phyloP scores from a whole-genome alignment of 2,329 filamentous ascomycete species.

The Trematosphaeria pertusa region DNA sequence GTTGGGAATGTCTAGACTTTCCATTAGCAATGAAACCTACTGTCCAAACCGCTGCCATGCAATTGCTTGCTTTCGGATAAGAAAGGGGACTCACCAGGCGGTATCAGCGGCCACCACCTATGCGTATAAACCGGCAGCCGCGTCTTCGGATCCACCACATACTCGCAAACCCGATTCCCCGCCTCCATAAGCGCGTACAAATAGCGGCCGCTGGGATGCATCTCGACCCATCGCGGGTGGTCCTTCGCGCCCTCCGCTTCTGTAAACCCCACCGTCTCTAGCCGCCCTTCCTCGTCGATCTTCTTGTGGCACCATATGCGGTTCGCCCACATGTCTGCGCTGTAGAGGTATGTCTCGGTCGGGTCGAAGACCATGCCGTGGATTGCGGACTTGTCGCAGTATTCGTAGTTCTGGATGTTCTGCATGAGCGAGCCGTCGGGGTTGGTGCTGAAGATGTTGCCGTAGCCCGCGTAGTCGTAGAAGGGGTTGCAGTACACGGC shows the following conservation, averaged over 20 bases:
- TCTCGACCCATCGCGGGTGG: slow-evolving; percentile 87
- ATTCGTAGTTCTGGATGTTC: slow-evolving; percentile 76
- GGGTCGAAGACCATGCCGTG: slow-evolving; percentile 85
- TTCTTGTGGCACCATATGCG: slow-evolving; percentile 87
- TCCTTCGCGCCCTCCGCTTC: slow-evolving; percentile 74
- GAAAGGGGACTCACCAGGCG: slow-evolving; percentile 73
- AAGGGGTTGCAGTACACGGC: slow-evolving; percentile 90
- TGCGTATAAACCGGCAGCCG: slow-evolving; percentile 81
- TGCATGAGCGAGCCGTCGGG: slow-evolving; percentile 63
- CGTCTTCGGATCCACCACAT: slow-evolving; percentile 76
- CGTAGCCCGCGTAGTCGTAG: slow-evolving; percentile 82
- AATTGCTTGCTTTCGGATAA: too few relatives aligned
- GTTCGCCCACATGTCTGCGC: slow-evolving; percentile 78
- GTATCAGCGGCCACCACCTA: slow-evolving; percentile 78
- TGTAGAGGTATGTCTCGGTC: slow-evolving; percentile 77
- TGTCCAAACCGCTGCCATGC: too few relatives aligned
- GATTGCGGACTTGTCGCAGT: slow-evolving; percentile 73
- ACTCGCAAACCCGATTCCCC: slow-evolving; percentile 84
- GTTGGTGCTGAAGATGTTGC: slow-evolving; percentile 75
- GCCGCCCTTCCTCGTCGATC: slow-evolving; percentile 62
- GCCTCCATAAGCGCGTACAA: slow-evolving; percentile 89
- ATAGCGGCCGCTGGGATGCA: slow-evolving; percentile 78
- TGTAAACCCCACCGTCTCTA: slow-evolving; percentile 75
- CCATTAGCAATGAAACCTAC: slow-evolving; percentile 4
- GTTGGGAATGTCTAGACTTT: slow-evolving; percentile 51